phyloP scores from a whole-genome alignment of 164 flowering plant genomes.

The grape (Vitis vinifera) region ASM3070453v1 NC_081814.1:5147001-5147500 shows the following conservation, averaged over 20 bases:
- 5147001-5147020: too few species aligned
- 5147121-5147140: background rate
- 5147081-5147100: too few species aligned
- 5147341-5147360: background rate
- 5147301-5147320: background rate
- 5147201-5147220: slow-evolving; percentile 96
- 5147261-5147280: slow-evolving; percentile 59
- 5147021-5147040: too few species aligned
- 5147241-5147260: slow-evolving; percentile 79
- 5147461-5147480: background rate
- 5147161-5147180: slow-evolving; percentile 50
- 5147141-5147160: background rate
- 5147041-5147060: too few species aligned
- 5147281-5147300: background rate
- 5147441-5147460: background rate
- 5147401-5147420: background rate
- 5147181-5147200: slow-evolving; percentile 88
- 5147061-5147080: too few species aligned
- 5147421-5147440: background rate
- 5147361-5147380: background rate
- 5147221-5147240: slow-evolving; percentile 97
- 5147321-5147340: background rate
- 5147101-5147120: background rate
- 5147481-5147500: background rate
- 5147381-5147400: background rate